Conservation (phyloP, 2,329 filamentous ascomycete genomes). For the Xylariaceae sp. region DNA sequence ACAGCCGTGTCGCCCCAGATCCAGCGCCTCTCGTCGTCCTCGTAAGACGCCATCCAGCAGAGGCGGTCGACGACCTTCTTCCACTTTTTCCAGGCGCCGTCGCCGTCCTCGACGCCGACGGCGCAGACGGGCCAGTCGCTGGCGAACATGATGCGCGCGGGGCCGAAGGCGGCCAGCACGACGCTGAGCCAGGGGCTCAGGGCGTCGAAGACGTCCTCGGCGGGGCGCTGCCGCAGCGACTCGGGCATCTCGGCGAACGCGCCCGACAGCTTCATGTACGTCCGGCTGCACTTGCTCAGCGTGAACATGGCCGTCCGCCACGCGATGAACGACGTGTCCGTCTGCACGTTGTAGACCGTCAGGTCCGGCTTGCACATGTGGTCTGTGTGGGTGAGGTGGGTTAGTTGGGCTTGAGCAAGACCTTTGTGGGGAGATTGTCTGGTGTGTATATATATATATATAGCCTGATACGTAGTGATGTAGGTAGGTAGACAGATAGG, state of each 20-base stretch:
- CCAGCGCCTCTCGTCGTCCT: constrained; percentile 61
- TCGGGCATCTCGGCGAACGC: constrained; percentile 77
- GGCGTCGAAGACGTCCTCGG: constrained; percentile 62
- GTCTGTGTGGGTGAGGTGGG: constrained; percentile 52
- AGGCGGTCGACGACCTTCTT: constrained; percentile 68
- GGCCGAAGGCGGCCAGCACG: constrained; percentile 72
- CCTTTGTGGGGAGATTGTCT: no score
- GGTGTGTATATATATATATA: not conserved
- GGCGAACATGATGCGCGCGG: constrained; percentile 80
- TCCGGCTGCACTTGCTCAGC: constrained; percentile 64
- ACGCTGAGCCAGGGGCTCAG: constrained; percentile 73
- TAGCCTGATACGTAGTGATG: not conserved
- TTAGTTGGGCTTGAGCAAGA: constrained; percentile 9
- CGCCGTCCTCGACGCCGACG: constrained; percentile 55
- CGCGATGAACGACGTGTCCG: constrained; percentile 61
- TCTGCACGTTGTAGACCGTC: constrained; percentile 58
- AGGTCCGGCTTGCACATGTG: constrained; percentile 90
- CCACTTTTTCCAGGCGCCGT: constrained; percentile 75
- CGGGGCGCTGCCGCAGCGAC: constrained; percentile 50
- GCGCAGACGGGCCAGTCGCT: constrained; percentile 95
- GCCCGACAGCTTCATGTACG: constrained; percentile 93
- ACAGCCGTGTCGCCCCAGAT: constrained; percentile 75
- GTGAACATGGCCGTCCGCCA: constrained; percentile 72
- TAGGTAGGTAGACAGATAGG: not conserved
- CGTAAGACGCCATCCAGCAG: constrained; percentile 64